Percentiles rank a stretch among this genome's conserved stretches.
These are phyloP conservation scores for Suillus fuscotomentosus DNA, from an alignment of 768 basidiomycete genomes.

Conservation along the genomic window DNA sequence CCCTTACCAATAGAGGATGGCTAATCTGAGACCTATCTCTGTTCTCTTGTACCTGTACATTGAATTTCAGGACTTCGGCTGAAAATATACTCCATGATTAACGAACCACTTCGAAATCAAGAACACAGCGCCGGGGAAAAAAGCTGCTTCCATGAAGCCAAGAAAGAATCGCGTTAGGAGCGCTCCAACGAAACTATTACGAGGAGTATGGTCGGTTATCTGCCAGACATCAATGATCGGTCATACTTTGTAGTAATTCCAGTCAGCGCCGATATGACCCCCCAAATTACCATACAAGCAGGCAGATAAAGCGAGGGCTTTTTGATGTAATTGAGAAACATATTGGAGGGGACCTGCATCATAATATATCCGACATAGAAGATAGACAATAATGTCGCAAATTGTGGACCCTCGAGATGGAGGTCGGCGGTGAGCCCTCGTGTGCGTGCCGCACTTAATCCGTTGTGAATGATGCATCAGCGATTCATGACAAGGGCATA, in stretches of 20 bases:
- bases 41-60: constrained; percentile 40
- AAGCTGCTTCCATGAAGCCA: constrained; percentile 50
- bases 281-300: constrained; percentile 70
- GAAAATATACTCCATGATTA: constrained; percentile 24
- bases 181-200: constrained; percentile 38
- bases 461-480: neutral
- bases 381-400: constrained; percentile 67
- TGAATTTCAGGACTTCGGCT: constrained; percentile 18
- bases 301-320: constrained; percentile 68
- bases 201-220: neutral
- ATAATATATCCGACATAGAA: constrained; percentile 57
- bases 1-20: constrained; percentile 40
- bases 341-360: constrained; percentile 57
- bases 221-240: neutral
- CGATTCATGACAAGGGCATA: constrained; percentile 26
- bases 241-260: constrained; percentile 31
- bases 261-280: constrained; percentile 53
- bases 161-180: constrained; percentile 50
- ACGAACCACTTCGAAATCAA: constrained; percentile 32
- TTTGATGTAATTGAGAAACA: constrained; percentile 66
- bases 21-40: constrained; percentile 43
- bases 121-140: constrained; percentile 44
- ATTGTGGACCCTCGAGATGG: constrained; percentile 55
- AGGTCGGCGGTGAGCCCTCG: constrained; percentile 64
- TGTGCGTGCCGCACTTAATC: constrained; percentile 59